A percentile compares a stretch with the other conserved stretches of the same genome.
phyloP scores from a whole-genome alignment of 2,329 filamentous ascomycete species.

The Xylariaceae sp. region DNA sequence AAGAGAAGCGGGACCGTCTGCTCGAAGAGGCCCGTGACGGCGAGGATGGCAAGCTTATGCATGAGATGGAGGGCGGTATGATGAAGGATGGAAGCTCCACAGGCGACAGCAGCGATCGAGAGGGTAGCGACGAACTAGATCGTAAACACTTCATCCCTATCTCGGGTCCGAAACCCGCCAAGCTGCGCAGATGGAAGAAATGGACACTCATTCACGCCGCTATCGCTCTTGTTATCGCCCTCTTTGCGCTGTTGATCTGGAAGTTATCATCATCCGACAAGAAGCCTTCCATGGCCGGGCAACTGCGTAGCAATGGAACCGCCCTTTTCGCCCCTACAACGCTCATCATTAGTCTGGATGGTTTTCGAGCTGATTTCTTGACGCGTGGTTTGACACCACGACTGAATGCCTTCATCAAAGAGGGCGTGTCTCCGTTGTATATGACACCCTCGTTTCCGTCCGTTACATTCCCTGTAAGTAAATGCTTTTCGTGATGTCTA shows the following conservation, averaged over 20 bases:
- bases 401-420: constrained; percentile 69
- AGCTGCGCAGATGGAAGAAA: constrained; percentile 48
- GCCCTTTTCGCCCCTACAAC: constrained; percentile 87
- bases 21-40: constrained; percentile 52
- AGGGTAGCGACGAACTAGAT: constrained; percentile 55
- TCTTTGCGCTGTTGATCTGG: constrained; percentile 54
- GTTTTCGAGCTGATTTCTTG: constrained; percentile 91
- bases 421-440: constrained; percentile 83
- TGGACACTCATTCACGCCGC: constrained; percentile 50
- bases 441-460: constrained; percentile 95
- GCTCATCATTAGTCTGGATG: constrained; percentile 88
- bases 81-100: constrained; percentile 62
- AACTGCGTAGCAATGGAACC: constrained; percentile 70
- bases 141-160: constrained; percentile 47
- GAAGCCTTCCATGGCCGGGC: constrained; percentile 31
- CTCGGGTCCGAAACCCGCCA: constrained; percentile 43
- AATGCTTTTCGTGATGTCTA: constrained; percentile 14
- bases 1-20: constrained; percentile 49
- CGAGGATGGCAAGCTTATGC: constrained; percentile 74
- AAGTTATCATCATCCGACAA: constrained; percentile 47
- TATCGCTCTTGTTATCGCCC: constrained; percentile 49
- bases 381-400: constrained; percentile 77
- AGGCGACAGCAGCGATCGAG: constrained; percentile 56
- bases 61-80: constrained; percentile 67
- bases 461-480: constrained; percentile 72